Evolutionary conservation across 2,329 filamentous ascomycete species (phyloP), one percentile per base, ranked within the genome.

Genomic region (Claviceps sp.): DNA sequence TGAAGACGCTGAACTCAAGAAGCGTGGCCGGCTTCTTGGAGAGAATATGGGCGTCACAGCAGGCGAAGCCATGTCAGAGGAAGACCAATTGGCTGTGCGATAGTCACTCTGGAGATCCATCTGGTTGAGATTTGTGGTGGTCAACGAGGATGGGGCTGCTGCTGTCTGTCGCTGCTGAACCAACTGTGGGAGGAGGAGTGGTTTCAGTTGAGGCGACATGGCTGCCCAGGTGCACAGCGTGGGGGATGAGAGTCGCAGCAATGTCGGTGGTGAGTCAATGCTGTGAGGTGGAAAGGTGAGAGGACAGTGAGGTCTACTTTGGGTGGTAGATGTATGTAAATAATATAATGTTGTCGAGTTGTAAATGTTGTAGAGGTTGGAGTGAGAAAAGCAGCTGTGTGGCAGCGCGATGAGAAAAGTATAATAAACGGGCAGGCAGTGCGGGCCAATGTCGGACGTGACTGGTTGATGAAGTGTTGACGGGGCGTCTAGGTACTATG

Each of bases 1-100:
- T 5, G 89, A 95, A 1, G 89, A 95, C 30, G 78, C 76, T 0
- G 88, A 93, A 69, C 87, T 91, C 24, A 82, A 78, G 59, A 79
- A 80, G 59, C 82, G 77, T 48, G 78, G 69, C 65, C 85, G 82
- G 37, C 79, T 78, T 54, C 77, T 77, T 48, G 82, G 67, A 3
- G 76, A 84, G 62, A 85, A 86, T 18, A 82, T 86, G 22, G 85
- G 84, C 43, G 84, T 87, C 40, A 83, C 70, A 34, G 30, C 30
- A 50, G 85, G 85, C 20, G 85, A 84, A 13, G 81, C 78, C 58
- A 82, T 72, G 58, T 86, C 85, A 20, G 85, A 88, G 11, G 74
- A 74, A 18, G 77, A 81, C 4, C 76, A 79, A 61, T 77, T 76
- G 51, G 72, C 67, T 48, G 67, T 71, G 59, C 71, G 71, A 60